phyloP scores from a whole-genome alignment of 495 filamentous ascomycete species.

The Paragyromitra xinjiangensis region DNA sequence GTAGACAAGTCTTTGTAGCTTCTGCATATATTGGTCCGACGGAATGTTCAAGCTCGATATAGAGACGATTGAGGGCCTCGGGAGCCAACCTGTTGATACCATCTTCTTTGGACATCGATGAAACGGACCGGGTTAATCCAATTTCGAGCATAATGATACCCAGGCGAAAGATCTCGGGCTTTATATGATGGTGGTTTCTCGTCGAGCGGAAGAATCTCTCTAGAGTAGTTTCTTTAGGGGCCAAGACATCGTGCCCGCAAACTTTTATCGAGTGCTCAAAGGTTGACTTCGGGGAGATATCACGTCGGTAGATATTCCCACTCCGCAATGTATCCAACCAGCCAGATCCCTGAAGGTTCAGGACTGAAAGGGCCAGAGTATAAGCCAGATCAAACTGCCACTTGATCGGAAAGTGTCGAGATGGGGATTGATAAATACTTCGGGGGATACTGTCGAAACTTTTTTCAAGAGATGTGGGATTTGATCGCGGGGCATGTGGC shows the following conservation, averaged over 20 bases:
- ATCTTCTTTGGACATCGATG: neutral
- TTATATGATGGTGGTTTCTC: neutral
- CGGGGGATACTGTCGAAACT: constrained; percentile 19
- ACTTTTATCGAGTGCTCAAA: constrained; percentile 7
- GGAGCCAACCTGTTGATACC: neutral
- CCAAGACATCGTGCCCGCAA: neutral
- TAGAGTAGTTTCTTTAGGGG: neutral
- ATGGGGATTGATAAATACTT: neutral
- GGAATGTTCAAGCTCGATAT: neutral
- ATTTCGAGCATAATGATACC: constrained; percentile 29
- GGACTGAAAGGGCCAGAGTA: constrained; percentile 19
- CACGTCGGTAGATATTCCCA: constrained; percentile 11
- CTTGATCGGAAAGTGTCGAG: constrained; percentile 4
- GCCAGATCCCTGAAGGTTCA: constrained; percentile 27
- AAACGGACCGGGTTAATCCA: constrained; percentile 12
- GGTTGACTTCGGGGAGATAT: neutral
- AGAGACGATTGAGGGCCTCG: neutral
- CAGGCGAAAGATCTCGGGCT: constrained; percentile 23
- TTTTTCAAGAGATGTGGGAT: constrained; percentile 8
- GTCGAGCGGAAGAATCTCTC: neutral
- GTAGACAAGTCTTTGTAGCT: neutral
- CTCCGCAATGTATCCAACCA: constrained; percentile 17
- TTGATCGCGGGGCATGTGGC: neutral
- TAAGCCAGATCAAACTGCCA: constrained; percentile 23
- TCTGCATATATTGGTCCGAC: constrained; percentile 16